Conservation (phyloP, 2,329 filamentous ascomycete genomes). For the Talaromyces sp. region DNA sequence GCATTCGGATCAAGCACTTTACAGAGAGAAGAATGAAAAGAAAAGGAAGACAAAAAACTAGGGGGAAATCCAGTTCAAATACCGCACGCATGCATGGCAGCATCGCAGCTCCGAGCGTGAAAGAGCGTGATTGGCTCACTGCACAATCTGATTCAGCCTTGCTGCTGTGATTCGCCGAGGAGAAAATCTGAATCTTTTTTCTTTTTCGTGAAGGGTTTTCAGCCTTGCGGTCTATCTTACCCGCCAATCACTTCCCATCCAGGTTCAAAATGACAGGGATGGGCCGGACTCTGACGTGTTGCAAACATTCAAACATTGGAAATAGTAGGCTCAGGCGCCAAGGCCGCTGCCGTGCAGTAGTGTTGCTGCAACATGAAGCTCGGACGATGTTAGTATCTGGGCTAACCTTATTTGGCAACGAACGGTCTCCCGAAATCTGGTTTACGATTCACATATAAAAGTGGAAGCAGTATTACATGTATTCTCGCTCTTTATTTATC, state of each 20-base stretch:
- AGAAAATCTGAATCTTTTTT: neutral
- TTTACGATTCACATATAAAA: neutral
- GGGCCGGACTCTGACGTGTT: neutral
- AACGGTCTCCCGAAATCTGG: neutral
- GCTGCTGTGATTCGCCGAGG: neutral
- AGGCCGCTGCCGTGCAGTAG: no score
- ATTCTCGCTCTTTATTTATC: no score
- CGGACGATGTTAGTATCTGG: no score
- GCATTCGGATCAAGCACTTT: neutral
- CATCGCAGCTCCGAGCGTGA: neutral
- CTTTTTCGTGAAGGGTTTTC: neutral
- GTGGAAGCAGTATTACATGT: no score
- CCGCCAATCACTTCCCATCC: neutral
- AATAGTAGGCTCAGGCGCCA: no score
- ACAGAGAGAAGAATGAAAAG: neutral
- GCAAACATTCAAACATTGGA: no score
- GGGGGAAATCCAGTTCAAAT: neutral
- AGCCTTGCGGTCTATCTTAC: neutral
- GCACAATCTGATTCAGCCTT: slow-evolving; percentile 1
- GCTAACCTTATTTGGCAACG: neutral
- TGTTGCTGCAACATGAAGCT: no score
- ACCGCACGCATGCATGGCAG: neutral
- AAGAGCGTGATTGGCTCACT: neutral
- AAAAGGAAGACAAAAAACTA: neutral
- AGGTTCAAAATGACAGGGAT: neutral